Base-by-base conservation (phyloP, 2,329 filamentous ascomycete genomes). In the Lachnellula willkommii region DNA sequence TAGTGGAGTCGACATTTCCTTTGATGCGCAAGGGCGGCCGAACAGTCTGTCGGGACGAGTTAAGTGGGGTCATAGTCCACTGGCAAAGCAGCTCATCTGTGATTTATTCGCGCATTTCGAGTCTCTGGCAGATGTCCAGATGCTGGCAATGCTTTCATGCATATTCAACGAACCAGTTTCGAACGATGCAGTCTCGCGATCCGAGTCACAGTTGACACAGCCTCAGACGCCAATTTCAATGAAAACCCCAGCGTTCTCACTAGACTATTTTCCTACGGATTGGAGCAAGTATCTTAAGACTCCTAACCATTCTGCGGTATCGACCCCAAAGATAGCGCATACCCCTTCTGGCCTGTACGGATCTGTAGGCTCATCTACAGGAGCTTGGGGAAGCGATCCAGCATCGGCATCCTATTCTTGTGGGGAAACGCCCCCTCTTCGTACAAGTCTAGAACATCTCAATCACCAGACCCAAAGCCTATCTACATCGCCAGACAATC, bases 101-200 rank as follows among this genome's bases (percentile, higher is more conserved):
- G 79, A 85, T 55, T 71, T 88, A n/a, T 85, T 88, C 61, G 72
- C 76, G 26, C 77, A 87, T 65, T 88, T 82, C 65, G 84, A 87
- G 68, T 76, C 72, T 52, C 74, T 78, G 32, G 82, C 79, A 5
- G 84, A 88, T 58, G 72, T 87, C 12, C 85, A 88, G 68, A 88
- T 88, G 85, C 67, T 88, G 52, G 85, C 84, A 8, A 87, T 88
- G 83, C 75, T 88, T 28, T 85, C 84, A 1, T 88, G 85, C 68
- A 79, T 88, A 55, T 87, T 88, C 66, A 82, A 79, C 62, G 83
- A 87, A 46, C 68, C 83, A 0, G 75, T 78, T 12, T 73, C 78
- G 0, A 75, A 80, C 45, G 77, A 83, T 56, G 76, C 76, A 49
- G 74, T 82, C 24, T 79, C 82, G 4, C 83, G 84, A 61, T 76